Conservation (phyloP, 2,329 filamentous ascomycete species). For the Trichoderma gracile region DNA sequence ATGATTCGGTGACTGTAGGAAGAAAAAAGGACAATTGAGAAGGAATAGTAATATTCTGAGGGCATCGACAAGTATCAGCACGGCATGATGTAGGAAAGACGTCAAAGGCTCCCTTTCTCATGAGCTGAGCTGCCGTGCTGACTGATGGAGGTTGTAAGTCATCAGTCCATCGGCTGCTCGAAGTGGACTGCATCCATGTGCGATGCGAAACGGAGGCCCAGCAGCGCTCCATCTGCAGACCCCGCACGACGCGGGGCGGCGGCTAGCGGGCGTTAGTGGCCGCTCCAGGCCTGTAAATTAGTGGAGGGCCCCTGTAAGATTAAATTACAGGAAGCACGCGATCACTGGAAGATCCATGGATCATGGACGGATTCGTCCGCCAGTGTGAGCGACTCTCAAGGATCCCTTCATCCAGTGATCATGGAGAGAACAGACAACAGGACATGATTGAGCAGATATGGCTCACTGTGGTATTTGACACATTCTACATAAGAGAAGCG, state of each 20-base stretch:
- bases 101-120: constrained; percentile 4
- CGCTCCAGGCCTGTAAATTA: constrained; percentile 1
- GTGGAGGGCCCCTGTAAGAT: not conserved
- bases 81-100: constrained; percentile 22
- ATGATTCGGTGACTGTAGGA: not conserved
- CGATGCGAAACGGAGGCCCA: not conserved
- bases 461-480: constrained; percentile 5
- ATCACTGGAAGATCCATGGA: no score
- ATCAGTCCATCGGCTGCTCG: not conserved
- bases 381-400: no score
- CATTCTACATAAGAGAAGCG: constrained; percentile 26
- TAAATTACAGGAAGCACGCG: not conserved
- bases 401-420: no score
- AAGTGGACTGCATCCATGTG: not conserved
- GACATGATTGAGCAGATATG: not conserved
- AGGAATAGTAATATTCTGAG: not conserved
- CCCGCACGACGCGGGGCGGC: constrained; percentile 8
- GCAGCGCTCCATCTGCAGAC: constrained; percentile 1
- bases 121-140: not conserved
- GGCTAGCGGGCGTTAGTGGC: constrained; percentile 4
- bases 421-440: not conserved
- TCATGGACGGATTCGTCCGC: no score
- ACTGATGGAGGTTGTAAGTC: not conserved
- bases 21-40: no score
- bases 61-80: not conserved